These are phyloP conservation scores for Glarea lozoyensis DNA, from an alignment of 495 filamentous ascomycete species.

Conservation along the genomic window DNA sequence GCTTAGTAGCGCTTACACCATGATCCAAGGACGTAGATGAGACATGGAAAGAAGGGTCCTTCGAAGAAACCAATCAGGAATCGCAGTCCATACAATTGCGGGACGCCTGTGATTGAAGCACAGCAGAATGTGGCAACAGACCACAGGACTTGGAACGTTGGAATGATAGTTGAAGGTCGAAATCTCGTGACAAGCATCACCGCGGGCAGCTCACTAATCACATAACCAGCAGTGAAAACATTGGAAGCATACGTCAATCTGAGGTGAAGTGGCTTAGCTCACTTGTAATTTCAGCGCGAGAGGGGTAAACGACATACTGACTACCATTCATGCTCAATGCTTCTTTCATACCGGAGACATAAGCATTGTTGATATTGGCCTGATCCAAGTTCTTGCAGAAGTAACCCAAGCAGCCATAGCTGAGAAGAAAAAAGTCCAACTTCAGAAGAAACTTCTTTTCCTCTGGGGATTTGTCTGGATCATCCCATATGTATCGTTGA, in stretches of 20 bases:
- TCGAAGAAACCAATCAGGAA: constrained; percentile 59
- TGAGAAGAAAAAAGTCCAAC: constrained; percentile 51
- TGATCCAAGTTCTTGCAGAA: constrained; percentile 43
- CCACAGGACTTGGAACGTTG: constrained; percentile 50
- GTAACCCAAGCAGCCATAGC: constrained; percentile 52
- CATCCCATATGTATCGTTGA: too few relatives aligned
- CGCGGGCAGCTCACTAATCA: constrained; percentile 37
- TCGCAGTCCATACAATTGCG: constrained; percentile 49
- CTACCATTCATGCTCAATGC: constrained; percentile 48
- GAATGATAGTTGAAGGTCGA: constrained; percentile 37
- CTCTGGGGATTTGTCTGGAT: too few relatives aligned
- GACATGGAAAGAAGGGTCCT: constrained; percentile 49
- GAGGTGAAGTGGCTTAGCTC: background rate
- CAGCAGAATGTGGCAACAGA: constrained; percentile 45
- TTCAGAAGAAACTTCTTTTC: constrained; percentile 23
- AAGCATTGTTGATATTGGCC: constrained; percentile 51
- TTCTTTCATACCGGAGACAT: constrained; percentile 57
- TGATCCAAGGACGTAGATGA: constrained; percentile 52
- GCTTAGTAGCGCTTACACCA: constrained; percentile 59
- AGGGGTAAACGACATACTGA: constrained; percentile 33
- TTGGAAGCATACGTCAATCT: constrained; percentile 16
- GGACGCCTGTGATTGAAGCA: constrained; percentile 31
- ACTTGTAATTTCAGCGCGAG: background rate
- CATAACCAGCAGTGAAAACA: constrained; percentile 36
- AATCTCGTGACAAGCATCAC: constrained; percentile 33